phyloP scores from a whole-genome alignment of 441 rosid species.

The Adansonia madagascariensis region DNA sequence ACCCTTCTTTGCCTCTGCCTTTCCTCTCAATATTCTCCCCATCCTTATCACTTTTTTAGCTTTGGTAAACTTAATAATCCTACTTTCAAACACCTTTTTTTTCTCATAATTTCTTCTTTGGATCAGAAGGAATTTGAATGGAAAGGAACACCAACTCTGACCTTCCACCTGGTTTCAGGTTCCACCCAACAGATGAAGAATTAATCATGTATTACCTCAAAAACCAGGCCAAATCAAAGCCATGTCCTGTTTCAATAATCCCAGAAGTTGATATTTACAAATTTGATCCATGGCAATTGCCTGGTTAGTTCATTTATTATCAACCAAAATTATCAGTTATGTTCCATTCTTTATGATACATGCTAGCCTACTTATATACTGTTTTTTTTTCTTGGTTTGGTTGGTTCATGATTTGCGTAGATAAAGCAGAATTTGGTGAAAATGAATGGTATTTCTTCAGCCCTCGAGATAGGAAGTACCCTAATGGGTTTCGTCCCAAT shows the following conservation, averaged over 20 bases:
- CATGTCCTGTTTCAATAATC: constrained; percentile 80
- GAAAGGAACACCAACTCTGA: constrained; percentile 28
- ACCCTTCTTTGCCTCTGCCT: constrained; percentile 32
- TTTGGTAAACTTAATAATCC: background rate
- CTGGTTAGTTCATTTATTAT: constrained; percentile 52
- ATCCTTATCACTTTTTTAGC: background rate
- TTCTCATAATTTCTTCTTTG: background rate
- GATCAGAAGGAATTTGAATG: constrained; percentile 24
- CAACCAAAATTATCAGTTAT: background rate
- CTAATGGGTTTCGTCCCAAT: constrained; percentile 81
- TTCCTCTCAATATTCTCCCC: background rate
- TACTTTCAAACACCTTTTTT: background rate
- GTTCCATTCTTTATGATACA: too few relatives aligned
- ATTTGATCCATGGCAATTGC: constrained; percentile 91
- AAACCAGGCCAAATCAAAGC: constrained; percentile 73
- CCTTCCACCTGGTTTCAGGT: constrained; percentile 90
- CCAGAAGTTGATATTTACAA: constrained; percentile 88
- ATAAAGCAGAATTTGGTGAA: constrained; percentile 75
- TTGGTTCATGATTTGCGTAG: constrained; percentile 35
- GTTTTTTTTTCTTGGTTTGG: background rate
- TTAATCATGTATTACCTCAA: constrained; percentile 75
- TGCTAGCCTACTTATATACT: background rate
- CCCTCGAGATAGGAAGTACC: constrained; percentile 81
- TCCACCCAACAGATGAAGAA: constrained; percentile 95
- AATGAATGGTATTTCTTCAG: constrained; percentile 87